These are phyloP conservation scores for Calonectria hawksworthii DNA, from an alignment of 2,329 filamentous ascomycete species.

Conservation along the genomic window DNA sequence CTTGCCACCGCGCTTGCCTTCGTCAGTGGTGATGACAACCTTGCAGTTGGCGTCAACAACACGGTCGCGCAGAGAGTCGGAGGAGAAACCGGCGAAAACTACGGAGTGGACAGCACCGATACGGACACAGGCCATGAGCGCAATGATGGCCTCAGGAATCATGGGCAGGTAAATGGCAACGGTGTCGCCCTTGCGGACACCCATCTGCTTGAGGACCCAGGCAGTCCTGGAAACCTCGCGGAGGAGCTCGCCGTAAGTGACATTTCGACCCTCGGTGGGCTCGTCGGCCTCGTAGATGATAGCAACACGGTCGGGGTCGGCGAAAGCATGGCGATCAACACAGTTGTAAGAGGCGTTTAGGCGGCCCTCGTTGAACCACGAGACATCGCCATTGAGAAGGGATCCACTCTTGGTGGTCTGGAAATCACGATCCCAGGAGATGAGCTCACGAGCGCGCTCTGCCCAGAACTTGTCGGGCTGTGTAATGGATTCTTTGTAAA, in stretches of 20 bases:
- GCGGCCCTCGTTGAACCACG: conserved; percentile 95
- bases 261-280: conserved; percentile 84
- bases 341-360: conserved; percentile 98
- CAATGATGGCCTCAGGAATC: conserved; percentile 95
- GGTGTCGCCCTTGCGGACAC: conserved; percentile 96
- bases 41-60: conserved; percentile 92
- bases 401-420: conserved; percentile 87
- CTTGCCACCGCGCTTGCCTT: conserved; percentile 98
- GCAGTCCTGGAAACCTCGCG: conserved; percentile 91
- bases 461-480: conserved; percentile 94
- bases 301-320: conserved; percentile 91
- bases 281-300: conserved; percentile 99
- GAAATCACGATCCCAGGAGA: conserved; percentile 93
- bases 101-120: conserved; percentile 98
- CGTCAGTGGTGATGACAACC: conserved; percentile 96
- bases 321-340: conserved; percentile 95
- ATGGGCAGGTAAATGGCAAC: conserved; percentile 98
- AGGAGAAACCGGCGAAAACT: conserved; percentile 97
- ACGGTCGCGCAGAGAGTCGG: conserved; percentile 94
- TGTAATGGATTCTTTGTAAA: conserved; percentile 89
- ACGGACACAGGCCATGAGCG: conserved; percentile 90
- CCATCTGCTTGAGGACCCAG: conserved; percentile 93
- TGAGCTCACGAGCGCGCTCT: conserved; percentile 85
- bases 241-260: conserved; percentile 94
- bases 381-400: conserved; percentile 83